Evolutionary conservation across 1,284 basidiomycete species (phyloP).

Genomic region (Sanguinoderma infundibulare): DNA sequence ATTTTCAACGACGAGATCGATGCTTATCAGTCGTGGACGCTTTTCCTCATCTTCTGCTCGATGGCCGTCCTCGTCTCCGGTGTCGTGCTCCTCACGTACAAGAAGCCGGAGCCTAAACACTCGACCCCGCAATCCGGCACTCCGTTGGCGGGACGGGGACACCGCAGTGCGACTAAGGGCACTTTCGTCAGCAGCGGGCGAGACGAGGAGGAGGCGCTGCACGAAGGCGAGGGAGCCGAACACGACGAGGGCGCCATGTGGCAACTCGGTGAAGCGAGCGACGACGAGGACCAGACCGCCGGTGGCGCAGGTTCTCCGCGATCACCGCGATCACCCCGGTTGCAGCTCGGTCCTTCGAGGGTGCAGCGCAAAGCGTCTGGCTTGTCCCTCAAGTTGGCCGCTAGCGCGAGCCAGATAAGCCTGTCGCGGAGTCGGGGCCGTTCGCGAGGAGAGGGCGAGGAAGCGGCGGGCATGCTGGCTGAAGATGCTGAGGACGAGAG

Average conservation of each 20-base stretch:
- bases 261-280: conserved; percentile 69
- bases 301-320: conserved; percentile 5
- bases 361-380: conserved; percentile 16
- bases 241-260: conserved; percentile 56
- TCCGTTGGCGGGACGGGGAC: conserved; percentile 19
- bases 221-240: conserved; percentile 37
- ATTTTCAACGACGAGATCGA: conserved; percentile 84
- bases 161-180: conserved; percentile 20
- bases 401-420: conserved; percentile 11
- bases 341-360: conserved; percentile 3
- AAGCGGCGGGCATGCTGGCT: conserved; percentile 32
- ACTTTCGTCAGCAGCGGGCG: conserved; percentile 20
- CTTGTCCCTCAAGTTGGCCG: conserved; percentile 7
- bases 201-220: conserved; percentile 43
- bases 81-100: conserved; percentile 84
- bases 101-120: conserved; percentile 68
- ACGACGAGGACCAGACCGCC: conserved; percentile 55
- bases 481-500: conserved; percentile 28
- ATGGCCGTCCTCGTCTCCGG: conserved; percentile 86
- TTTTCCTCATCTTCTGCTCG: conserved; percentile 85
- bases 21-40: conserved; percentile 83
- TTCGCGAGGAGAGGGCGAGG: conserved; percentile 26
- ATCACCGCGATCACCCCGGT: conserved; percentile 14
- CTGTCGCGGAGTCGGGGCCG: conserved; percentile 7
- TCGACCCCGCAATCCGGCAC: conserved; percentile 12